Percentiles rank a stretch among this genome's conserved stretches.
Evolutionary conservation across 176 grass and related monocot species (phyloP).

Genomic region (Dactylis glomerata): DNA sequence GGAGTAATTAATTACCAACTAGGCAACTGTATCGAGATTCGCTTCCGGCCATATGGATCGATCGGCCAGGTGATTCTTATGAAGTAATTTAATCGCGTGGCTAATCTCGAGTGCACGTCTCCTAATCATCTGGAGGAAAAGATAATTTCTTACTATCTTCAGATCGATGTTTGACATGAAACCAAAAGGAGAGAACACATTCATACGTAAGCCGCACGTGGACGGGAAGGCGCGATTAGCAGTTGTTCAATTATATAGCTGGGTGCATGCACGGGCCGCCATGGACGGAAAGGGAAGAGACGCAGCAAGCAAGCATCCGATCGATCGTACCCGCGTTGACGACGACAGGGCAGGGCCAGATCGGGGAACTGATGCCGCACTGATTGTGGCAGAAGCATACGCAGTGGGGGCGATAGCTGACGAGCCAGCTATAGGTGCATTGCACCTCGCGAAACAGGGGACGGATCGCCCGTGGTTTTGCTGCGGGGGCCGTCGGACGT

Average conservation of each 20-base stretch:
- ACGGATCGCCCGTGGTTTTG: background rate
- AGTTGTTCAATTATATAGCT: background rate
- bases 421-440: background rate
- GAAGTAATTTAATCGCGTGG: background rate
- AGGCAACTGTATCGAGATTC: background rate
- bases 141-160: too few relatives aligned
- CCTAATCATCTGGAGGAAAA: background rate
- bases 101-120: background rate
- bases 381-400: background rate
- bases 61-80: background rate
- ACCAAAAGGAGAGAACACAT: too few relatives aligned
- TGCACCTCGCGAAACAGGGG: slow-evolving; percentile 15
- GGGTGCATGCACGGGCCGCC: background rate
- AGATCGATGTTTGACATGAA: too few relatives aligned
- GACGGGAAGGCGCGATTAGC: background rate
- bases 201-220: background rate
- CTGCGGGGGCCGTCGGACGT: background rate
- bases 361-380: background rate
- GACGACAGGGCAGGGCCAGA: background rate
- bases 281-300: background rate
- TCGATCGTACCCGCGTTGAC: background rate
- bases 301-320: background rate
- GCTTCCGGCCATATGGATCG: background rate
- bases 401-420: background rate
- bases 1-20: background rate